Evolutionary conservation across 2,329 filamentous ascomycete genomes (phyloP).

Genomic region (Byssochlamys sp.): DNA sequence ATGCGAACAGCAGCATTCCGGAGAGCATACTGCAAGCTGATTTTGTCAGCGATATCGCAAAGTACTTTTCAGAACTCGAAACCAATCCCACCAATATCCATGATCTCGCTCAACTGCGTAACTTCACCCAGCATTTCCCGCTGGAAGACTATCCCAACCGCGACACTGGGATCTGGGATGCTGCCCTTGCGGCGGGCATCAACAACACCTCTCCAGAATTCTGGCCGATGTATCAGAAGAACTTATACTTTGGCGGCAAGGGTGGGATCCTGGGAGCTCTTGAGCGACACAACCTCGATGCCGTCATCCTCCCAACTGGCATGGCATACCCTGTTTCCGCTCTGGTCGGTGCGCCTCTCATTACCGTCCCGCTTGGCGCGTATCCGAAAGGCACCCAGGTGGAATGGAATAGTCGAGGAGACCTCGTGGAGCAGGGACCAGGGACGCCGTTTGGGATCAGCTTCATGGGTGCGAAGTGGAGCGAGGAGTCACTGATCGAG

Average conservation of each 20-base stretch:
- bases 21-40: conserved; percentile 46
- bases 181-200: conserved; percentile 42
- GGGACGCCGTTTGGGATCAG: conserved; percentile 53
- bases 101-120: conserved; percentile 42
- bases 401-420: conserved; percentile 36
- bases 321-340: conserved; percentile 42
- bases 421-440: conserved; percentile 46
- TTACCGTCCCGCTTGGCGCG: conserved; percentile 55
- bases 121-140: conserved; percentile 46
- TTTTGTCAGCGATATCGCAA: conserved; percentile 47
- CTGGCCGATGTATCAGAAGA: conserved; percentile 47
- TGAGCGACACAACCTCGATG: conserved; percentile 48
- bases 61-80: conserved; percentile 48
- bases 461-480: conserved; percentile 54
- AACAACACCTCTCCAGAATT: conserved; percentile 50
- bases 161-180: conserved; percentile 51
- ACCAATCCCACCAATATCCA: conserved; percentile 50
- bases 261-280: conserved; percentile 55
- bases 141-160: conserved; percentile 52
- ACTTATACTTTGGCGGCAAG: conserved; percentile 46
- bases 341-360: conserved; percentile 49
- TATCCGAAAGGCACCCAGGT: conserved; percentile 43
- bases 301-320: conserved; percentile 51
- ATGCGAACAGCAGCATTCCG: conserved; percentile 27
- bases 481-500: conserved; percentile 53